phyloP scores from a whole-genome alignment of 1,284 basidiomycete species.

The Agaricales sp. region DNA sequence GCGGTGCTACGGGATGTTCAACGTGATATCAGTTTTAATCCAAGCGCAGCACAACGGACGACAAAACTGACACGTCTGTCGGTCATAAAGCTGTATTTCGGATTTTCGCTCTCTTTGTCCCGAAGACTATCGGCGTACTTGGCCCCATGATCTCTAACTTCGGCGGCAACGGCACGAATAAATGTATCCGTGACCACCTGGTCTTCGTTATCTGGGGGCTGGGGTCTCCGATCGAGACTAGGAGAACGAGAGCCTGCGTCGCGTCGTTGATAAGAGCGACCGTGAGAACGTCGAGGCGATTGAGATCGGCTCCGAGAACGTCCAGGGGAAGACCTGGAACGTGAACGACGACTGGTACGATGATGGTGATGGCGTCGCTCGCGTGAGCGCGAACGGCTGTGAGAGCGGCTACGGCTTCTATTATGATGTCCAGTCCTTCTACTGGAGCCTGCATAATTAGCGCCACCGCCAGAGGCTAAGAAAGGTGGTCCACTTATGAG shows the following conservation, averaged over 20 bases:
- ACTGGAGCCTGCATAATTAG: constrained; percentile 11
- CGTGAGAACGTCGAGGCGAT: constrained; percentile 23
- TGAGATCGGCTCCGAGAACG: constrained; percentile 36
- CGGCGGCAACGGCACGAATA: constrained; percentile 75
- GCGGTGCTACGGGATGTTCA: constrained; percentile 47
- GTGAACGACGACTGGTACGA: constrained; percentile 32
- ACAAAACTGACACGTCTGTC: constrained; percentile 46
- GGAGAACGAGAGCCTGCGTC: constrained; percentile 21
- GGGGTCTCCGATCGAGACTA: constrained; percentile 30
- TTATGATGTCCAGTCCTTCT: constrained; percentile 29
- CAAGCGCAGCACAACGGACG: constrained; percentile 5
- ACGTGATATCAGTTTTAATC: too few species aligned
- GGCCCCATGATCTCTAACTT: constrained; percentile 73
- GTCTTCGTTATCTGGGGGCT: constrained; percentile 37
- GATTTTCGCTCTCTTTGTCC: constrained; percentile 71
- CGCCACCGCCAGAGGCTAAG: constrained; percentile 4
- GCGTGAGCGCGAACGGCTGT: constrained; percentile 38
- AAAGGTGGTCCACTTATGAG: constrained; percentile 7
- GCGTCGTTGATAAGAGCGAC: constrained; percentile 24
- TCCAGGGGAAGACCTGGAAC: constrained; percentile 21
- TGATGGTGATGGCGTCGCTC: constrained; percentile 31
- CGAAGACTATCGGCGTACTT: constrained; percentile 70
- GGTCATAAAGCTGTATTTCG: constrained; percentile 75
- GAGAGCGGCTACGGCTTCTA: constrained; percentile 25
- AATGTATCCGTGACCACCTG: constrained; percentile 73